phyloP scores from a whole-genome alignment of 345 rosid species.

The Eucalyptus sp. region DNA sequence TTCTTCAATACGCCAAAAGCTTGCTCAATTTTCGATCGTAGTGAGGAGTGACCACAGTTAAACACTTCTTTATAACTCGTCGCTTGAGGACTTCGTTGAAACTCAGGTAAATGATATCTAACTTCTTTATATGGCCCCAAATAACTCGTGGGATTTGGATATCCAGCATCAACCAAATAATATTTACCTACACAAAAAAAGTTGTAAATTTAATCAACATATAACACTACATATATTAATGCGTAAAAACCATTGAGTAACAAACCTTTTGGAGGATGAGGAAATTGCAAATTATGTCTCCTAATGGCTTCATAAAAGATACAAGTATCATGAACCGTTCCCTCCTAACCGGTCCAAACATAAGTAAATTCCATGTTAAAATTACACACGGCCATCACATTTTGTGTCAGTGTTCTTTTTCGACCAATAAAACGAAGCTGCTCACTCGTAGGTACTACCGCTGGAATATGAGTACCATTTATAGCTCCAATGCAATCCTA shows the following conservation, averaged over 20 bases:
- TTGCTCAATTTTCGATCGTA: neutral
- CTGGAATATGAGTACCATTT: too few relatives aligned
- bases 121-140: too few relatives aligned
- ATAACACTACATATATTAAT: neutral
- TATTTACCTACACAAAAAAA: neutral
- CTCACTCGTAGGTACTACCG: neutral
- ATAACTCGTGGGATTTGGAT: neutral
- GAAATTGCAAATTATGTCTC: too few relatives aligned
- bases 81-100: neutral
- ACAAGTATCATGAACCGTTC: too few relatives aligned
- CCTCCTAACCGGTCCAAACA: neutral
- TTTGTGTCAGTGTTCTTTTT: too few relatives aligned
- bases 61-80: neutral
- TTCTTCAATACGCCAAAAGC: too few relatives aligned
- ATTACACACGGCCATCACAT: too few relatives aligned
- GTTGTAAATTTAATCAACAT: too few relatives aligned
- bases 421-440: neutral
- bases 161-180: too few relatives aligned
- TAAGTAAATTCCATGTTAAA: too few relatives aligned
- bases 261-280: neutral
- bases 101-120: too few relatives aligned
- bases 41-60: neutral
- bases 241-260: neutral
- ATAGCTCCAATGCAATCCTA: neutral
- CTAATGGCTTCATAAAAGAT: neutral